Evolutionary conservation across 768 basidiomycete genomes (phyloP), one percentile per base, ranked within the genome.

Genomic region (Mycena maculata): DNA sequence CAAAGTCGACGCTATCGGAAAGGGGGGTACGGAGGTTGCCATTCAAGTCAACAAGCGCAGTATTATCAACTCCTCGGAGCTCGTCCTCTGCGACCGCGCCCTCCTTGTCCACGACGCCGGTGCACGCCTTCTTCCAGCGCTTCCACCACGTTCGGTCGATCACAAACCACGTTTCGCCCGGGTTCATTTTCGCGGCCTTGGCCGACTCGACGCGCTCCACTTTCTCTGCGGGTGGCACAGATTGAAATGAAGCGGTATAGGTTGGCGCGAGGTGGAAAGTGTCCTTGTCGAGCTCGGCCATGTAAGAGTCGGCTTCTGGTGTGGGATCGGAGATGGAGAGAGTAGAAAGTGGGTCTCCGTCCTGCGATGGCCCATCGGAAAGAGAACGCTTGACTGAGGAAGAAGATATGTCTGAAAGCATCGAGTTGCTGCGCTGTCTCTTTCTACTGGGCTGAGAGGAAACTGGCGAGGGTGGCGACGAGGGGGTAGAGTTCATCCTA

Each of bases 341-440:
- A 77, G 80, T 80, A 68, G 74, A 82, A 72, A 82, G 74, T 69
- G 84, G 81, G 75, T 85, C 84, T 47, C 79, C 77, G 66, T 87
- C 83, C 63, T 80, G 77, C 65, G 83, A 74, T 67, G 85, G 84
- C 54, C 85, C 88, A 75, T 93, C 91, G 25, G 93, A 92, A 60
- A 87, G 87, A 22, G 92, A 86, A 69, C 94, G 90, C 82, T 96
- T 96, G 67, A 89, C 82, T 30, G 92, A 94, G 27, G 91, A 89
- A 28, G 86, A 87, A 64, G 89, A 89, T 60, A 85, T 82, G 72
- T 88, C 87, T 49, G 92, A 92, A 75, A 91, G 84, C 88, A 90
- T 91, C 39, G 92, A 93, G 71, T 81, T 84, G 69, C 90, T 92
- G 73, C 92, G 88, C 75, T 91, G 90, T 77, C 91, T 84, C 82